Conservation (phyloP, 2,329 filamentous ascomycete species). For the Pseudocercospora fuligena region DNA sequence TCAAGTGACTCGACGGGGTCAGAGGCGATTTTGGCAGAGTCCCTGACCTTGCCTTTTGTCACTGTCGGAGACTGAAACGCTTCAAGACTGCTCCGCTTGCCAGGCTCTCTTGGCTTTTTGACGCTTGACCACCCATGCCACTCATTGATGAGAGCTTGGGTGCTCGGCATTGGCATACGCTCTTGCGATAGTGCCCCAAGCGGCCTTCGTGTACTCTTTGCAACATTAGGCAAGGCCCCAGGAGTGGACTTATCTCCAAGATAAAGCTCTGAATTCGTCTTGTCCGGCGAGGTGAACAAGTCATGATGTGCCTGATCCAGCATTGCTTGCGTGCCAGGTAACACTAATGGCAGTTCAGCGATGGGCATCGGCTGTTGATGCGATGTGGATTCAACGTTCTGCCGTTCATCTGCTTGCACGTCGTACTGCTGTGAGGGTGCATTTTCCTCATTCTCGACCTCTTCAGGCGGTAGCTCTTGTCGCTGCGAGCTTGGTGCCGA, state of each 20-base stretch:
- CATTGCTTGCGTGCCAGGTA: constrained; percentile 37
- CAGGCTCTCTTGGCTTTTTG: constrained; percentile 42
- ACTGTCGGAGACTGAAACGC: constrained; percentile 24
- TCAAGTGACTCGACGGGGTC: constrained; percentile 8
- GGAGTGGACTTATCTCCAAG: constrained; percentile 29
- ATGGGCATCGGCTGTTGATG: background rate
- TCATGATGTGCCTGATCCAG: constrained; percentile 38
- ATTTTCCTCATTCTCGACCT: constrained; percentile 5
- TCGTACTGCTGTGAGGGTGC: background rate
- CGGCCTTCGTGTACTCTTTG: constrained; percentile 31
- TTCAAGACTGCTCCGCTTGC: constrained; percentile 15
- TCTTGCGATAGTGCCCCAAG: constrained; percentile 32
- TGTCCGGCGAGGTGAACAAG: constrained; percentile 37
- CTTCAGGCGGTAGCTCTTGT: background rate
- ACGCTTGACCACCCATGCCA: constrained; percentile 48
- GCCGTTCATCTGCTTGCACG: background rate
- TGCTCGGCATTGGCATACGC: constrained; percentile 42
- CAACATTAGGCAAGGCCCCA: constrained; percentile 42
- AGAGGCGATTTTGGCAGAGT: constrained; percentile 6
- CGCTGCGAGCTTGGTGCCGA: constrained; percentile 1
- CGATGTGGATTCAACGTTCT: background rate
- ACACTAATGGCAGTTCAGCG: constrained; percentile 22
- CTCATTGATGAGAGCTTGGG: constrained; percentile 51
- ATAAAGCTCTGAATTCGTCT: constrained; percentile 21
- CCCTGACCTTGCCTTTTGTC: constrained; percentile 11